A percentile compares a stretch with the other conserved stretches of the same genome.
Evolutionary conservation across 305 asterid species (phyloP).

Genomic region (Fraxinus baroniana): DNA sequence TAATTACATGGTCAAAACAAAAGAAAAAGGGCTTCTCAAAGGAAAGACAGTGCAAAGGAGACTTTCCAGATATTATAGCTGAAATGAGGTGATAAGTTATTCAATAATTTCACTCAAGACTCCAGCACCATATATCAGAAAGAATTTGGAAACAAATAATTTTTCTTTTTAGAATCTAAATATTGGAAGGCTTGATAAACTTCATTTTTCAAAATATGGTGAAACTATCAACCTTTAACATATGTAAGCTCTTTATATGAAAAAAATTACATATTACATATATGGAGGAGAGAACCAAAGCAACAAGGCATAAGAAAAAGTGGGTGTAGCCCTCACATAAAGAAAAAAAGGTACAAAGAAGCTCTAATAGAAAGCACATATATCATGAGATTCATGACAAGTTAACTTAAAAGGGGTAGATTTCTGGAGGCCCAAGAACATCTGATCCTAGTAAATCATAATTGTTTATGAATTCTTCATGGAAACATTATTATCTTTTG

Average conservation of each 20-base stretch:
- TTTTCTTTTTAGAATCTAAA: background rate
- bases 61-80: background rate
- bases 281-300: background rate
- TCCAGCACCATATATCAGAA: constrained; percentile 1
- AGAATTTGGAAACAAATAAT: background rate
- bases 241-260: background rate
- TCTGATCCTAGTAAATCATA: background rate
- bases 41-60: background rate
- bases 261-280: background rate
- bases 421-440: constrained; percentile 8
- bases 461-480: background rate
- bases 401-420: background rate
- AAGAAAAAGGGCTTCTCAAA: background rate
- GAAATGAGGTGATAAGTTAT: background rate
- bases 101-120: background rate
- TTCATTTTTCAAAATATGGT: background rate
- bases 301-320: background rate
- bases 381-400: background rate
- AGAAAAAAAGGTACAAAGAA: constrained; percentile 1
- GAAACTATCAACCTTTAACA: background rate
- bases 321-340: background rate
- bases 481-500: background rate
- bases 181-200: background rate
- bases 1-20: background rate
- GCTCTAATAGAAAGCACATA: background rate